These are phyloP conservation scores for Pyricularia grisea DNA, from an alignment of 2,329 filamentous ascomycete genomes.

Conservation along the genomic window DNA sequence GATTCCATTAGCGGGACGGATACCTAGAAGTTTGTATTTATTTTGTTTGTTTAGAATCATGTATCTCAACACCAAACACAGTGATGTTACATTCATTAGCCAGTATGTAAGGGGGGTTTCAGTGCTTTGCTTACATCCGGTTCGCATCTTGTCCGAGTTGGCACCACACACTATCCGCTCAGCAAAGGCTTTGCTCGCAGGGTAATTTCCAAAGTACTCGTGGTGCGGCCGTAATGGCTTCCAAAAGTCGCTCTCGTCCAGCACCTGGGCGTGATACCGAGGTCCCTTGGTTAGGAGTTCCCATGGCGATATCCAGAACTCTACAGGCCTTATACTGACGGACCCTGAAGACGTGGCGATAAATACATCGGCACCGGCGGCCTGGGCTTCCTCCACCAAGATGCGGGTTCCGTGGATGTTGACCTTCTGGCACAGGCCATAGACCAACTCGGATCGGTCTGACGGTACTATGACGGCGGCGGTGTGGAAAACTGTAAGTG, in stretches of 20 bases:
- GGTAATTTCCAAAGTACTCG: conserved; percentile 35
- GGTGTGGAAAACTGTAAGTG: conserved; percentile 39
- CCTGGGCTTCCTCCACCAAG: conserved; percentile 30
- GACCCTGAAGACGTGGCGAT: conserved; percentile 38
- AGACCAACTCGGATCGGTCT: conserved; percentile 30
- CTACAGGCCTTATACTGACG: conserved; percentile 25
- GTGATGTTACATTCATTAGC: too few relatives aligned
- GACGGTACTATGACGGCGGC: conserved; percentile 35
- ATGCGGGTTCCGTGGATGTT: conserved; percentile 37
- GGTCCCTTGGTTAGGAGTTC: conserved; percentile 20
- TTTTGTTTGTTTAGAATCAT: not conserved
- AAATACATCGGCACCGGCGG: conserved; percentile 31
- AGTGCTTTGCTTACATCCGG: conserved; percentile 25
- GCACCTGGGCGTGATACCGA: conserved; percentile 25
- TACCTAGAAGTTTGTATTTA: conserved; percentile 10
- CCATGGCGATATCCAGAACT: conserved; percentile 27
- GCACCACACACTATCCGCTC: conserved; percentile 31
- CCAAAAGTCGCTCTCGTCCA: conserved; percentile 31
- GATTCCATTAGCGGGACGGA: conserved; percentile 41
- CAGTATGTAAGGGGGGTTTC: not conserved
- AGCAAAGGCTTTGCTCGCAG: conserved; percentile 33
- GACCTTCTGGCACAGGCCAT: conserved; percentile 27
- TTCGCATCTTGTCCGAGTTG: conserved; percentile 28
- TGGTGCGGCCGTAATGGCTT: conserved; percentile 24
- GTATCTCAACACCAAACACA: not conserved